phyloP scores from a whole-genome alignment of 768 basidiomycete genomes.

The Boletus coccyginus region DNA sequence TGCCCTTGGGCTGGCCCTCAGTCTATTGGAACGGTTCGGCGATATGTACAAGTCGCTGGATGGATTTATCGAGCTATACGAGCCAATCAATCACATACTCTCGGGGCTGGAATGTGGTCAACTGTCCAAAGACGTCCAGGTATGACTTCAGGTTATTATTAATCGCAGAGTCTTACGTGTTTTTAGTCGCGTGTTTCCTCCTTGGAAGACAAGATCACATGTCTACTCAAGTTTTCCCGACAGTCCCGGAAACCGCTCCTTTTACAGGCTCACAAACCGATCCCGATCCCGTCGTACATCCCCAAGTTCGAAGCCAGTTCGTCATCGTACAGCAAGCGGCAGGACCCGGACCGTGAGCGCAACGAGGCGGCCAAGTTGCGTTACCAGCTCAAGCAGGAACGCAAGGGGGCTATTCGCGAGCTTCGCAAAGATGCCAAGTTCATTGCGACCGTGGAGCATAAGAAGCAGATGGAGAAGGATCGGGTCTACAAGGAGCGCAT shows the following conservation, averaged over 20 bases:
- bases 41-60: conserved; percentile 75
- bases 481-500: conserved; percentile 74
- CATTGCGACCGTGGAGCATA: conserved; percentile 84
- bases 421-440: conserved; percentile 94
- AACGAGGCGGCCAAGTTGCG: conserved; percentile 85
- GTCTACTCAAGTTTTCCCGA: conserved; percentile 69
- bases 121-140: conserved; percentile 55
- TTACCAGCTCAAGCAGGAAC: conserved; percentile 89
- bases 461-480: conserved; percentile 85
- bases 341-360: conserved; percentile 91
- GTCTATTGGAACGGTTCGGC: conserved; percentile 64
- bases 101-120: conserved; percentile 44
- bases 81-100: conserved; percentile 63
- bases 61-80: conserved; percentile 83
- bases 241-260: conserved; percentile 74
- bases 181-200: conserved; percentile 46
- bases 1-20: conserved; percentile 58
- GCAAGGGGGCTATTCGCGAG: conserved; percentile 95
- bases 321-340: conserved; percentile 71
- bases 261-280: conserved; percentile 93
- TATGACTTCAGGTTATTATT: conserved; percentile 27
- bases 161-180: conserved; percentile 10
- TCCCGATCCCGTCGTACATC: conserved; percentile 89
- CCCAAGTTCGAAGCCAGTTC: conserved; percentile 86
- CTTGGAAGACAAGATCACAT: conserved; percentile 48